These are phyloP conservation scores for Halophytophthora polymorphica DNA, from an alignment of 352 stramenopile genomes.

Conservation along the genomic window DNA sequence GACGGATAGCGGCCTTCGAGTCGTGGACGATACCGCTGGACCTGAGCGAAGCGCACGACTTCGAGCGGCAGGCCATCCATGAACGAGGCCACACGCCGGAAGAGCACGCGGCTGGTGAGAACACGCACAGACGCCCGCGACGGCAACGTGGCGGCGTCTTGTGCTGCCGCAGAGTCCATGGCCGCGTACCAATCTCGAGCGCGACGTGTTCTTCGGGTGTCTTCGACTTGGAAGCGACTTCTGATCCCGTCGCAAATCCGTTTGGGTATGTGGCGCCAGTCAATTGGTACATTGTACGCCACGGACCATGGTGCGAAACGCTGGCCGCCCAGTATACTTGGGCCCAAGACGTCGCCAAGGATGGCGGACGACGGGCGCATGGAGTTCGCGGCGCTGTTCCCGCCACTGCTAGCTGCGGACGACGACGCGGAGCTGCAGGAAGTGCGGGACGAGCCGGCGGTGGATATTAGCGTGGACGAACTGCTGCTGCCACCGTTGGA, in stretches of 20 bases:
- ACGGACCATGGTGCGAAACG: too few species aligned
- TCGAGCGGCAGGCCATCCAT: slow-evolving; percentile 29
- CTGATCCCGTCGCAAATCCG: too few species aligned
- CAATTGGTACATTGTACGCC: too few species aligned
- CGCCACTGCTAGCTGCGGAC: slow-evolving; percentile 31
- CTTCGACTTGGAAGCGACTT: too few species aligned
- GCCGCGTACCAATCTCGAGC: too few species aligned
- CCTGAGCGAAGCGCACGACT: slow-evolving; percentile 17
- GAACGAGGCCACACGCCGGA: slow-evolving; percentile 20
- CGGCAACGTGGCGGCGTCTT: neutral
- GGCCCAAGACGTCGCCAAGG: too few species aligned
- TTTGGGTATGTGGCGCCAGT: too few species aligned
- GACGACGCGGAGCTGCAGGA: neutral
- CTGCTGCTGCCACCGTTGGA: slow-evolving; percentile 50
- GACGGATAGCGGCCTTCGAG: slow-evolving; percentile 27
- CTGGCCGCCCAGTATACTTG: too few species aligned
- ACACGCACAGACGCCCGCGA: slow-evolving; percentile 9
- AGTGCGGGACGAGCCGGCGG: slow-evolving; percentile 10
- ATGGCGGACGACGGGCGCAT: too few species aligned
- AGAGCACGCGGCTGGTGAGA: slow-evolving; percentile 19
- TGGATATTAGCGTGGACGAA: slow-evolving; percentile 58
- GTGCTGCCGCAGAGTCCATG: too few species aligned
- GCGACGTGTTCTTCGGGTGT: too few species aligned
- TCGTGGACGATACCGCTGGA: slow-evolving; percentile 17
- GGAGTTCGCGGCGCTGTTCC: slow-evolving; percentile 55